phyloP scores from a whole-genome alignment of 2,329 filamentous ascomycete species.

The Dactylellina sp. region DNA sequence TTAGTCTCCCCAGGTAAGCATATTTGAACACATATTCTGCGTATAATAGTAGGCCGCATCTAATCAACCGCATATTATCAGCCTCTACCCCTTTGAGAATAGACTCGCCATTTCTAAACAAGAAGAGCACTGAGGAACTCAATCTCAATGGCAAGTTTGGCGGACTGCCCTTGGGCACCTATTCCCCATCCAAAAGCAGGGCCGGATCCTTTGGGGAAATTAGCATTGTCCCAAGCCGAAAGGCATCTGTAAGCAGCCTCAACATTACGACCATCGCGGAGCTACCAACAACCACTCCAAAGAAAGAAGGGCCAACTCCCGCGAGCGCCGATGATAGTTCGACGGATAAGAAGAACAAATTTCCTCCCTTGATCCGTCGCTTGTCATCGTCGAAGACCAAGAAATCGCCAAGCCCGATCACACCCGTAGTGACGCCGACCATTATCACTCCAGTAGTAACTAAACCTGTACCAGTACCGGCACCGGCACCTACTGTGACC shows the following conservation, averaged over 20 bases:
- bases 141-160: slow-evolving; percentile 20
- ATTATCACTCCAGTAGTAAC: slow-evolving; percentile 71
- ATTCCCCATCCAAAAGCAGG: slow-evolving; percentile 38
- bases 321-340: slow-evolving; percentile 32
- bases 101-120: slow-evolving; percentile 52
- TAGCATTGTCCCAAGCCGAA: slow-evolving; percentile 32
- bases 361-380: slow-evolving; percentile 46
- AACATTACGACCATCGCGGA: slow-evolving; percentile 47
- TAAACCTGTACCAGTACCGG: slow-evolving; percentile 63
- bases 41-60: no score
- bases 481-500: slow-evolving; percentile 74
- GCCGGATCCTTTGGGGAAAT: slow-evolving; percentile 52
- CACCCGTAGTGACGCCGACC: slow-evolving; percentile 25
- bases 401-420: slow-evolving; percentile 24
- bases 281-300: slow-evolving; percentile 11
- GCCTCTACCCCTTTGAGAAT: slow-evolving; percentile 39
- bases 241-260: slow-evolving; percentile 51
- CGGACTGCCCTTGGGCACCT: slow-evolving; percentile 22
- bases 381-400: slow-evolving; percentile 43
- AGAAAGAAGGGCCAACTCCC: slow-evolving; percentile 30
- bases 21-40: slow-evolving; percentile 20
- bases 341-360: slow-evolving; percentile 43
- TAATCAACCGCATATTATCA: slow-evolving; percentile 25
- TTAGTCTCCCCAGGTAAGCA: slow-evolving; percentile 41
- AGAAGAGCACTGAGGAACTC: slow-evolving; percentile 41